A percentile compares a stretch with the other conserved stretches of the same genome.
phyloP scores from a whole-genome alignment of 2,329 filamentous ascomycete species.

The Polytolypa hystricis region DNA sequence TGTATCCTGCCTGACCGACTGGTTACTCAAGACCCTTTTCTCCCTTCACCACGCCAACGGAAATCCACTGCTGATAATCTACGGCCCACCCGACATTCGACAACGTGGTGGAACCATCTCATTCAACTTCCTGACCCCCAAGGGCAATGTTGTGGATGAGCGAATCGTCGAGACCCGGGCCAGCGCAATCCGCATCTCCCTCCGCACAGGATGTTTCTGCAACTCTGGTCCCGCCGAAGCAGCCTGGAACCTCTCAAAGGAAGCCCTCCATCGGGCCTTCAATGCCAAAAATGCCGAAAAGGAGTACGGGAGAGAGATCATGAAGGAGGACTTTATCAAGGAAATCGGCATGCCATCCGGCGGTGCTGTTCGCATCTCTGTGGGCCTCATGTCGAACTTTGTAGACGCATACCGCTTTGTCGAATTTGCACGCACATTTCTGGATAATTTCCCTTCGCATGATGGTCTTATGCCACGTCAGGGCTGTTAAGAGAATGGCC shows the following conservation, averaged over 20 bases:
- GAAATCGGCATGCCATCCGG: constrained; percentile 13
- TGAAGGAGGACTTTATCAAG: constrained; percentile 12
- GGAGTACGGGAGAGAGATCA: constrained; percentile 10
- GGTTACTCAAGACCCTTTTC: constrained; percentile 39
- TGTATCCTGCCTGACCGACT: constrained; percentile 42
- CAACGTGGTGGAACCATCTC: constrained; percentile 47
- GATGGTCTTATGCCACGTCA: constrained; percentile 4
- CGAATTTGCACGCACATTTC: constrained; percentile 7
- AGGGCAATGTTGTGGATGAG: constrained; percentile 46
- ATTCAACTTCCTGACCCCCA: constrained; percentile 48
- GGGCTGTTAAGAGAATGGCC: constrained; percentile 9
- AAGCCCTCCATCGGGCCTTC: constrained; percentile 5
- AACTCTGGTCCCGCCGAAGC: constrained; percentile 36
- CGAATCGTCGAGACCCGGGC: constrained; percentile 49
- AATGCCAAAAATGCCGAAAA: constrained; percentile 5
- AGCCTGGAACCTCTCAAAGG: constrained; percentile 33
- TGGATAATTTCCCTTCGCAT: constrained; percentile 5
- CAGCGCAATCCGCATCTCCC: constrained; percentile 45
- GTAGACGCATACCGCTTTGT: constrained; percentile 12
- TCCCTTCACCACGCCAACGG: constrained; percentile 45
- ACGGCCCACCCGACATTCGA: constrained; percentile 44
- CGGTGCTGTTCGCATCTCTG: constrained; percentile 13
- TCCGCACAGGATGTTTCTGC: constrained; percentile 49
- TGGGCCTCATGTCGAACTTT: constrained; percentile 15
- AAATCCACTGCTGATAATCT: constrained; percentile 41